Base-by-base conservation (phyloP, 805 yeast species). In the Kazachstania bromeliacearum region DNA sequence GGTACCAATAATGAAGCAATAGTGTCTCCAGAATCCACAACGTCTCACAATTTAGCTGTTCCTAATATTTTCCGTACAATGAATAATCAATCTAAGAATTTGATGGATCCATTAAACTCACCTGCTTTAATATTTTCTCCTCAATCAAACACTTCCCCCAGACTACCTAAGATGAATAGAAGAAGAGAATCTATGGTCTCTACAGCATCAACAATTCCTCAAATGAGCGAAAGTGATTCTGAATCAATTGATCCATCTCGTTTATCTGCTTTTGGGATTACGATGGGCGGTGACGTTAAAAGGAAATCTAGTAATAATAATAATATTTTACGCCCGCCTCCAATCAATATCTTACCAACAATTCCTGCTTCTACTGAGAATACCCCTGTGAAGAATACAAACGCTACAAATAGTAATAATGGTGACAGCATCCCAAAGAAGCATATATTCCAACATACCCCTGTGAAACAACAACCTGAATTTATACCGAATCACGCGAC, bases 171-270 rank as follows among this genome's bases (percentile, higher is more conserved):
- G 6, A 14, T 16, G n/a, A 60, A 57, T 32, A 37, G 29, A 21
- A 49, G 53, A 25, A 53, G 46, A 27, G 54, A 50, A 23, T 55
- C 60, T 1, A 39, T 39, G 2, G 19, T 49, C 10, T 57, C 62
- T 1, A 55, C 60, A 4, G 59, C 49, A 2, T 57, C 62, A 4
- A 57, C 62, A 4, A 57, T 57, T 12, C 53, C 53, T 5, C 50
- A 48, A 37, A 35, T 32, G 13, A 36, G 37, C 8, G 55, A 52
- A 10, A 40, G 37, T 17, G 53, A 46, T 23, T 20, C 24, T 5
- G 38, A 43, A 14, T 23, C 26, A 27, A 21, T 18, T 18, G 8
- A 7, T 18, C 16, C 20, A 2, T 38, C 45, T 18, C 25, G 37
- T 10, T 17, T 44, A 10, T 12, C 47, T 9, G 53, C 50, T 10